phyloP scores from a whole-genome alignment of 1,284 basidiomycete genomes.

The Apiotrichum gamsii region DNA sequence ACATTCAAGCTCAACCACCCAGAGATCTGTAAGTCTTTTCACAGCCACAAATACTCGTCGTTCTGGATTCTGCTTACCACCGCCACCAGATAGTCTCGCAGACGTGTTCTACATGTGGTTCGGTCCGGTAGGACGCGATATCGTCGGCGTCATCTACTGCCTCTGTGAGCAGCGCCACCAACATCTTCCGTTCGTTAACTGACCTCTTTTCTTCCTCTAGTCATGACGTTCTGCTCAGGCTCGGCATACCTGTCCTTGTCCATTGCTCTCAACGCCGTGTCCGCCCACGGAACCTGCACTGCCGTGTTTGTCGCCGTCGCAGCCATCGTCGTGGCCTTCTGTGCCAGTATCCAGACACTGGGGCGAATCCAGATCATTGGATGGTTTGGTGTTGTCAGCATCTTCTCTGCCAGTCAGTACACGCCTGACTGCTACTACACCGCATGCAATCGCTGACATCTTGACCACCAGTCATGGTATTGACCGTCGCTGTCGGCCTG shows the following conservation, averaged over 20 bases:
- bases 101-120: too few species aligned
- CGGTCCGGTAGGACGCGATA: too few species aligned
- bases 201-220: background rate
- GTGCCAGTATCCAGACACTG: constrained; percentile 30
- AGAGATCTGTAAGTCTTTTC: background rate
- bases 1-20: constrained; percentile 21
- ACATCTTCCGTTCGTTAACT: constrained; percentile 14
- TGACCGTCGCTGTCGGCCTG: constrained; percentile 36
- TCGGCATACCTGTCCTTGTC: background rate
- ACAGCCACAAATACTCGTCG: too few species aligned
- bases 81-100: too few species aligned
- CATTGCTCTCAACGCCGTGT: constrained; percentile 26
- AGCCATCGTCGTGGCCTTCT: constrained; percentile 19
- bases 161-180: constrained; percentile 7
- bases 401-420: constrained; percentile 17
- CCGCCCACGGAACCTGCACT: constrained; percentile 29
- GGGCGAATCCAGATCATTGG: constrained; percentile 28
- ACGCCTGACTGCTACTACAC: background rate
- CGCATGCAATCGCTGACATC: constrained; percentile 18
- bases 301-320: constrained; percentile 28
- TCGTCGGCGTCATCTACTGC: too few species aligned
- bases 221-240: constrained; percentile 14
- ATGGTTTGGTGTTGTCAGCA: constrained; percentile 29
- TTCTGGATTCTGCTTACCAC: too few species aligned
- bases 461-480: constrained; percentile 28